Evolutionary conservation across 495 filamentous ascomycete species (phyloP).

Genomic region (Lasiosphaeriaceae sp.): DNA sequence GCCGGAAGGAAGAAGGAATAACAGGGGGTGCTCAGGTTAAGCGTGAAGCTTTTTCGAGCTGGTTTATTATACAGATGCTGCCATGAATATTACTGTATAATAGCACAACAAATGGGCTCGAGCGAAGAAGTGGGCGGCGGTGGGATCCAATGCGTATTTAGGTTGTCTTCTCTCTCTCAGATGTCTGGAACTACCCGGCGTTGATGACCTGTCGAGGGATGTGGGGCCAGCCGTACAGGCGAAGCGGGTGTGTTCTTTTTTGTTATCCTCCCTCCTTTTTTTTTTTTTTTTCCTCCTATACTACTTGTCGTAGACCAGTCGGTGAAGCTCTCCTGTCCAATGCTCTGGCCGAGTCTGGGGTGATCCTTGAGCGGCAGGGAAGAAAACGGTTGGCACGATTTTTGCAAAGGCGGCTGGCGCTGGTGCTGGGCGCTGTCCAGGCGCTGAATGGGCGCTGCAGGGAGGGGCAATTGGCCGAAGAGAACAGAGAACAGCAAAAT

Average conservation of each 20-base stretch:
- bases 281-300: background rate
- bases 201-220: too few species aligned
- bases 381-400: background rate
- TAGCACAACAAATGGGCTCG: too few species aligned
- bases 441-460: background rate
- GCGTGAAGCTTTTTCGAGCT: constrained; percentile 5
- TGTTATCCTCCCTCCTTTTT: background rate
- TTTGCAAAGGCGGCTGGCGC: background rate
- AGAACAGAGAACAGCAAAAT: constrained; percentile 4
- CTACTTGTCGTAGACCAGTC: background rate
- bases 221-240: too few species aligned
- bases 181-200: too few species aligned
- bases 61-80: constrained; percentile 5
- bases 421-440: background rate
- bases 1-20: background rate
- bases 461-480: constrained; percentile 12
- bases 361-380: background rate
- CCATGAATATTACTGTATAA: constrained; percentile 13
- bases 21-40: background rate
- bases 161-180: too few species aligned
- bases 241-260: background rate
- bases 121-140: background rate
- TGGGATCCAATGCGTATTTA: too few species aligned
- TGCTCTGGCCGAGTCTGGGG: background rate
- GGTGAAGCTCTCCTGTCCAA: background rate